phyloP scores from a whole-genome alignment of 2,329 filamentous ascomycete species.

The Sporothrix inflata region DNA sequence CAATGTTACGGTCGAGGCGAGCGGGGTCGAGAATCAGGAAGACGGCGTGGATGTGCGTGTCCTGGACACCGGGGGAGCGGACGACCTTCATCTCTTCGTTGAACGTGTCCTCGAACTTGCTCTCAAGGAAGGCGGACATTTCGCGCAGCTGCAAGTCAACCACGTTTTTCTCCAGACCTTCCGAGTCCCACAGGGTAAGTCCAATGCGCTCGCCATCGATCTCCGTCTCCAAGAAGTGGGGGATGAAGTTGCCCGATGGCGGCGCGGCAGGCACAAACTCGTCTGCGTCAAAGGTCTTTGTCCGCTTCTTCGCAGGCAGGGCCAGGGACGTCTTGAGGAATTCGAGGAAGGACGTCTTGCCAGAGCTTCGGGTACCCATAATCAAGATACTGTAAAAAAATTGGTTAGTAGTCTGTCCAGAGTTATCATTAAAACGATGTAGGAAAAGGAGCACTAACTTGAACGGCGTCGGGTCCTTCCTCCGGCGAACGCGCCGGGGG shows the following conservation, averaged over 20 bases:
- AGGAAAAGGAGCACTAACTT: conserved; percentile 71
- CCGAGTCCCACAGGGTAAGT: conserved; percentile 94
- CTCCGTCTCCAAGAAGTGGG: conserved; percentile 91
- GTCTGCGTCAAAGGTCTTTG: conserved; percentile 60
- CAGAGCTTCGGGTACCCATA: conserved; percentile 81
- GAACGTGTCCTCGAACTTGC: conserved; percentile 98
- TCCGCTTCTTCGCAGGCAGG: conserved; percentile 77
- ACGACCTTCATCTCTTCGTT: conserved; percentile 97
- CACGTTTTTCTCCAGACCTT: conserved; percentile 90
- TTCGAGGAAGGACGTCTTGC: conserved; percentile 96
- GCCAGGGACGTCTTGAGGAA: conserved; percentile 88
- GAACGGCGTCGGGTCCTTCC: conserved; percentile 97
- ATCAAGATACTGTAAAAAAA: conserved; percentile 72
- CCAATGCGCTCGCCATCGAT: conserved; percentile 91
- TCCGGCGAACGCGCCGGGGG: conserved; percentile 84
- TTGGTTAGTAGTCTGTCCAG: conserved; percentile 14
- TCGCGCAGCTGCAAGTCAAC: conserved; percentile 93
- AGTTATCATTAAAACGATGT: too few relatives aligned
- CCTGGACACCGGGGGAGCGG: conserved; percentile 86
- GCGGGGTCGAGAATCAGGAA: conserved; percentile 90
- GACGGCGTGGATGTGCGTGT: conserved; percentile 96
- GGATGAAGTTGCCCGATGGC: conserved; percentile 73
- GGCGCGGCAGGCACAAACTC: conserved; percentile 56
- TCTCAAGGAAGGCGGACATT: conserved; percentile 90
- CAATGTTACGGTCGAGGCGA: conserved; percentile 81